Conservation (phyloP, 441 rosid species). For the Populus hybrid region DNA sequence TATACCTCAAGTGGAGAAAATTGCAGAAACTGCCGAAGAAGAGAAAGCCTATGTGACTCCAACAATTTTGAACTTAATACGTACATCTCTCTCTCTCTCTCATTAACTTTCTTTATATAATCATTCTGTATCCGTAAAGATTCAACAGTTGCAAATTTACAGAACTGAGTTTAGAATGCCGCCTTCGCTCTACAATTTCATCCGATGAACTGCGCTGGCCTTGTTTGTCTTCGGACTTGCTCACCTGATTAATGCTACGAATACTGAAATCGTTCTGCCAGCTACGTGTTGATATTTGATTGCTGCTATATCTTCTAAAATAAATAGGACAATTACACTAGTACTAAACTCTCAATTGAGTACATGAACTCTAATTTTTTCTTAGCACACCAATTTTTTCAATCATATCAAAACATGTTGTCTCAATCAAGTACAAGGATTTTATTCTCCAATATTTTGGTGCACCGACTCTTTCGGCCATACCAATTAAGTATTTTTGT, state of each 20-base stretch:
- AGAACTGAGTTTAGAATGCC: background rate
- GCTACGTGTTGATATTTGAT: no score
- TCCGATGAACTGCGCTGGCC: background rate
- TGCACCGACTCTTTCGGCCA: background rate
- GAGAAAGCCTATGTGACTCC: constrained; percentile 53
- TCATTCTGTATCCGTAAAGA: constrained; percentile 17
- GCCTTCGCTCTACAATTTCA: background rate
- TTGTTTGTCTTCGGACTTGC: background rate
- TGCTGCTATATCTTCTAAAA: no score
- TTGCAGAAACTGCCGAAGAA: constrained; percentile 72
- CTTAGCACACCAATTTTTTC: background rate
- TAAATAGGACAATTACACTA: background rate
- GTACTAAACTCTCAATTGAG: background rate
- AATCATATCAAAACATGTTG: background rate
- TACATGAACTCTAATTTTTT: background rate
- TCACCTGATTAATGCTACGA: background rate
- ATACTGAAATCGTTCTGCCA: background rate
- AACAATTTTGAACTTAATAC: constrained; percentile 28
- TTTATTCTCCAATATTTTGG: background rate
- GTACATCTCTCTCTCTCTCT: background rate
- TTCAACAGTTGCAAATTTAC: constrained; percentile 13
- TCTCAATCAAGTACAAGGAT: background rate
- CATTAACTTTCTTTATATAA: background rate
- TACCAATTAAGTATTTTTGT: background rate
- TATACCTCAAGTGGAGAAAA: constrained; percentile 83